Evolutionary conservation across 2,329 filamentous ascomycete species (phyloP).

Genomic region (Pyrenophora seminiperda): DNA sequence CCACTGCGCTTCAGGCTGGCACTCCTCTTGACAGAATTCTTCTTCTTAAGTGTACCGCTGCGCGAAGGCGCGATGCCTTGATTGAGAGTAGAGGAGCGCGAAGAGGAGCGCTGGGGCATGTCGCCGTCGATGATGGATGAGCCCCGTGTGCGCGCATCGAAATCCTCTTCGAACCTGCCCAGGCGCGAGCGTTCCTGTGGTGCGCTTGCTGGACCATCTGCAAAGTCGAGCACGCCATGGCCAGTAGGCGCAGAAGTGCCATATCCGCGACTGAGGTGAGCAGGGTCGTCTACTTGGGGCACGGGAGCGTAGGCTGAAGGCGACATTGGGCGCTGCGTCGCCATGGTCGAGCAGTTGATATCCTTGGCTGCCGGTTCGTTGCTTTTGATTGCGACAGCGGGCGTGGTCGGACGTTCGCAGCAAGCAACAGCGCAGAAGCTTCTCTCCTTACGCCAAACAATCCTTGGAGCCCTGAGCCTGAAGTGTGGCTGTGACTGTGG

Average conservation of each 20-base stretch:
- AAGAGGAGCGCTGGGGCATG: constrained; percentile 65
- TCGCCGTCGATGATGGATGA: constrained; percentile 65
- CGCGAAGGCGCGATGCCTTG: constrained; percentile 59
- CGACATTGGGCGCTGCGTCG: constrained; percentile 32
- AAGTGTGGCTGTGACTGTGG: constrained; percentile 15
- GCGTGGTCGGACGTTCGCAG: constrained; percentile 6
- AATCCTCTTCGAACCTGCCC: constrained; percentile 71
- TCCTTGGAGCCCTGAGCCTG: constrained; percentile 3
- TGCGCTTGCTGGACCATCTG: constrained; percentile 39
- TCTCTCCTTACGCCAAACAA: constrained; percentile 12
- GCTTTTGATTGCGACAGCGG: constrained; percentile 4
- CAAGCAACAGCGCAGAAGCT: neutral
- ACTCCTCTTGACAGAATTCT: constrained; percentile 73
- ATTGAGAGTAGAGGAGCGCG: constrained; percentile 53
- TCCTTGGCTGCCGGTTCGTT: constrained; percentile 7
- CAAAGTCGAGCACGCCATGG: constrained; percentile 48
- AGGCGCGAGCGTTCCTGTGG: constrained; percentile 29
- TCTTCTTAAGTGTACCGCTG: constrained; percentile 86
- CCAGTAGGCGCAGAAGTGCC: constrained; percentile 34
- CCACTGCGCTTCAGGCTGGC: constrained; percentile 77
- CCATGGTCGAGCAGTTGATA: constrained; percentile 25
- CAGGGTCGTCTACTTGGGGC: constrained; percentile 43
- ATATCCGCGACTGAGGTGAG: constrained; percentile 45
- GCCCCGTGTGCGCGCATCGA: constrained; percentile 70
- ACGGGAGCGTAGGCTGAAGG: constrained; percentile 45